These are phyloP conservation scores for Phytophthora syringae DNA, from an alignment of 352 stramenopile species.

Conservation along the genomic window DNA sequence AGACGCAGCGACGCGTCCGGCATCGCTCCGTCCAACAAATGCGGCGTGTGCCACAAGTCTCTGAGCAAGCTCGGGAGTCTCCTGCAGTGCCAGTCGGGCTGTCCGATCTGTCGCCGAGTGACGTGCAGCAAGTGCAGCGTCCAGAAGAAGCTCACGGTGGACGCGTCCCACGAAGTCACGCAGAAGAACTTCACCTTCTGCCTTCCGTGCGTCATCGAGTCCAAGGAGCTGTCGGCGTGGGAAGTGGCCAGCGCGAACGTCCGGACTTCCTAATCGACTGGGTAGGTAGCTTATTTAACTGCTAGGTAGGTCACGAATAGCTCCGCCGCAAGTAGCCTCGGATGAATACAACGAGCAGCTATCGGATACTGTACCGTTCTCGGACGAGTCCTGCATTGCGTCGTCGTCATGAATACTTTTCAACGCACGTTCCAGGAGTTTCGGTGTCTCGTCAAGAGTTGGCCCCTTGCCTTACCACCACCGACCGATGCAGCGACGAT, in stretches of 20 bases:
- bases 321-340: background rate
- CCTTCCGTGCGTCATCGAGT: constrained; percentile 54
- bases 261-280: constrained; percentile 1
- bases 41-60: constrained; percentile 39
- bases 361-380: too few relatives aligned
- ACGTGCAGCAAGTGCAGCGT: constrained; percentile 61
- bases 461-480: constrained; percentile 28
- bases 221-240: constrained; percentile 48
- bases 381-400: constrained; percentile 9
- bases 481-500: constrained; percentile 3
- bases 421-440: constrained; percentile 17
- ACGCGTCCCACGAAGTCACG: too few relatives aligned
- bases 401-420: constrained; percentile 10
- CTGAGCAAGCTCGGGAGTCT: constrained; percentile 35
- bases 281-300: constrained; percentile 24
- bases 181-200: too few relatives aligned
- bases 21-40: constrained; percentile 21
- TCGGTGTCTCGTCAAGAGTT: background rate
- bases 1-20: constrained; percentile 25
- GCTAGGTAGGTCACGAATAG: background rate
- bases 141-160: too few relatives aligned
- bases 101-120: constrained; percentile 38
- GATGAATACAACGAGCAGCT: constrained; percentile 18
- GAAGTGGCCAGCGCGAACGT: constrained; percentile 48
- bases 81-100: constrained; percentile 26